These are phyloP conservation scores for Ustilago esculenta DNA, from an alignment of 1,284 basidiomycete species.

Conservation along the genomic window DNA sequence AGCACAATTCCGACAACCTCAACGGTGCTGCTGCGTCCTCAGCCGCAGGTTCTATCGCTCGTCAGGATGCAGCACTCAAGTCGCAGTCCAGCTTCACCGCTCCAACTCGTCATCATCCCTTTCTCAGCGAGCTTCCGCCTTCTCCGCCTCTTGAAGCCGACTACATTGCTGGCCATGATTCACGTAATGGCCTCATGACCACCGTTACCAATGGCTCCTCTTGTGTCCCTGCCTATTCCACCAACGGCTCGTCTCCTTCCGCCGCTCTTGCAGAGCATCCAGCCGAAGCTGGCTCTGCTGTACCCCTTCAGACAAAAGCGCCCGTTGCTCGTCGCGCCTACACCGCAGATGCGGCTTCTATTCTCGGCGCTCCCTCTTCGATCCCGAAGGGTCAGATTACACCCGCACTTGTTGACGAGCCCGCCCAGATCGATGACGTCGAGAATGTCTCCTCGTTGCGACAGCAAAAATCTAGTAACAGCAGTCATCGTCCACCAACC, in stretches of 20 bases:
- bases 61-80: conserved; percentile 38
- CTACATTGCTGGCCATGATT: conserved; percentile 34
- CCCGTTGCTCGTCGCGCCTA: conserved; percentile 44
- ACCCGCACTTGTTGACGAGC: conserved; percentile 18
- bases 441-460: conserved; percentile 2
- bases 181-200: conserved; percentile 41
- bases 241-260: conserved; percentile 4
- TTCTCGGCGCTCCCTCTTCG: conserved; percentile 2
- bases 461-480: conserved; percentile 8
- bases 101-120: conserved; percentile 47
- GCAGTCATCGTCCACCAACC: background rate
- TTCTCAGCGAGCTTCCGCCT: conserved; percentile 59
- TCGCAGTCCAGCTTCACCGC: conserved; percentile 46
- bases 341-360: conserved; percentile 22
- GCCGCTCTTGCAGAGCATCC: background rate
- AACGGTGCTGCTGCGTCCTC: conserved; percentile 2
- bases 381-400: background rate
- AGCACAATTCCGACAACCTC: conserved; percentile 5
- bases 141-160: conserved; percentile 58
- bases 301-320: conserved; percentile 20
- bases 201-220: conserved; percentile 20
- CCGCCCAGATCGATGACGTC: conserved; percentile 1
- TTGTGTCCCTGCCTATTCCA: conserved; percentile 4
- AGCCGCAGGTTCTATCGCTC: conserved; percentile 2
- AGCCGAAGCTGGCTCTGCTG: background rate